phyloP scores from a whole-genome alignment of 2,329 filamentous ascomycete species.

The Thielaviopsis euricoi region DNA sequence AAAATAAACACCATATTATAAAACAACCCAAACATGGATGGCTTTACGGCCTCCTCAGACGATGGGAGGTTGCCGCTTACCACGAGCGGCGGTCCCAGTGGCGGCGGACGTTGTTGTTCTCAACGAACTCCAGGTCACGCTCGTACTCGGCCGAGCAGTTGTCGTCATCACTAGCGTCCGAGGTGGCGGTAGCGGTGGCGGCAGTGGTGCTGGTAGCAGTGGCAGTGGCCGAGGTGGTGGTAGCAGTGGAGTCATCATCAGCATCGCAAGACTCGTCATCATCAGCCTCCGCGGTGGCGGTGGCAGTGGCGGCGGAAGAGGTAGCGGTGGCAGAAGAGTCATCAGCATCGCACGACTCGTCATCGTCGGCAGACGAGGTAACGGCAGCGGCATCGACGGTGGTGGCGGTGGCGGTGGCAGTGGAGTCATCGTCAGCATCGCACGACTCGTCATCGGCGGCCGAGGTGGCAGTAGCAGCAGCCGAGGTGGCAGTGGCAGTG shows the following conservation, averaged over 20 bases:
- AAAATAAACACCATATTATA: not conserved
- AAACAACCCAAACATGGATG: not conserved
- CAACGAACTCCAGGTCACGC: constrained; percentile 5
- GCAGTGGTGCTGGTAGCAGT: not conserved
- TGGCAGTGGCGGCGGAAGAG: not conserved
- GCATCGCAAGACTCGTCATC: not conserved
- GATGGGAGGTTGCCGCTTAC: not conserved
- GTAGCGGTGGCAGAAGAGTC: not conserved
- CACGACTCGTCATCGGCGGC: not conserved
- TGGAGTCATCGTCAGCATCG: not conserved
- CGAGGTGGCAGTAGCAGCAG: not conserved
- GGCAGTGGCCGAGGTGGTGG: not conserved
- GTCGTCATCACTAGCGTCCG: not conserved
- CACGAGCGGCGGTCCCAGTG: constrained; percentile 11
- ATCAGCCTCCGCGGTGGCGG: not conserved
- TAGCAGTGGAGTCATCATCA: not conserved
- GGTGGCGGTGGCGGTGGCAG: not conserved
- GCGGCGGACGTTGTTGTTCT: constrained; percentile 1
- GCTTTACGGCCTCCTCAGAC: not conserved
- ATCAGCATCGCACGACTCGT: not conserved
- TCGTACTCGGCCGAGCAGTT: constrained; percentile 4
- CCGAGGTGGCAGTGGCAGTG: constrained; percentile 1
- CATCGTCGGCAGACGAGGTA: not conserved
- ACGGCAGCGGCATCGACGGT: not conserved
- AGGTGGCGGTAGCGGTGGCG: not conserved